Base-by-base conservation (phyloP, 805 yeast genomes). In the Saturnispora besseyi region DNA sequence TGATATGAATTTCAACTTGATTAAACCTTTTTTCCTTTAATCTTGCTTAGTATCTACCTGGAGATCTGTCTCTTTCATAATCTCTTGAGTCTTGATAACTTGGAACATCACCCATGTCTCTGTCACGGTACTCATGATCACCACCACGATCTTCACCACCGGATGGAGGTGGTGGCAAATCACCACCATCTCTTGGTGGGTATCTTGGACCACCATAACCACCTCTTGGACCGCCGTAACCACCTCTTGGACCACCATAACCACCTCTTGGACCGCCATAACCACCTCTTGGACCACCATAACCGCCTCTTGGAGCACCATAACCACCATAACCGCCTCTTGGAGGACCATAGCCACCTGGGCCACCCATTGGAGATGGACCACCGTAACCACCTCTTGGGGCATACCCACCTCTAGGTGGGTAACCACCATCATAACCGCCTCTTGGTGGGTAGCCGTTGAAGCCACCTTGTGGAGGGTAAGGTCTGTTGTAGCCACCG, bases 21-120 rank as follows among this genome's bases (percentile, higher is more conserved):
- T n/a, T 36, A 18, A 15, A 44, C 30, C 31, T 34, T 18, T n/a
- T 46, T 46, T 26, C n/a, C 21, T 29, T 38, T 36, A n/a, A 45
- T 29, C 31, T 40, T 15, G 11, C 36, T 69, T 70, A 79, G 67
- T 79, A 82, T 72, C 87, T 81, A 56, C 84, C 76, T 69, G 89
- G 88, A 53, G 89, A 82, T 77, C 88, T 82, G 66, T 81, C 85
- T 65, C 85, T 76, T 58, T 76, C 78, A 64, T 74, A 73, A 46
- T 75, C 81, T 58, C 76, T 71, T 51, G 80, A 72, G 62, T 62
- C 60, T 44, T 49, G 53, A 42, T 54, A 54, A 37, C 43, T 30
- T 34, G 46, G 37, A 26, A 30, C 40, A 29, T 46, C 49, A 29
- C 49, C 45, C 12, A 29, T 29, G 24, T 46, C 49, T 48, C 46